Base-by-base conservation (phyloP, 495 filamentous ascomycete species). In the Penicilliopsis zonata region DNA sequence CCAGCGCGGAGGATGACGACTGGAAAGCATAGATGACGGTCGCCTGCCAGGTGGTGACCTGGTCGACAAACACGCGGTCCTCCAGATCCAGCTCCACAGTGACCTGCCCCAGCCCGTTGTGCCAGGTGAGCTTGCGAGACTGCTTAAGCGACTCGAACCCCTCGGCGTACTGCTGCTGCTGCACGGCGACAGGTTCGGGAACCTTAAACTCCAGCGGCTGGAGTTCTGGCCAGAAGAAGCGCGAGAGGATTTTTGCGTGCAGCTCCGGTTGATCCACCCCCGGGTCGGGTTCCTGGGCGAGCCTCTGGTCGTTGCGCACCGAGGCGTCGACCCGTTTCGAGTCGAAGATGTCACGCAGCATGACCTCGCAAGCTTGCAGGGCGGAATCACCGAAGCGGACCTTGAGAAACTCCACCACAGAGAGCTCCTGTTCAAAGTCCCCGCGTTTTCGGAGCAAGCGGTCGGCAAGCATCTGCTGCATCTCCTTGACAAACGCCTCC, bases 301-400 rank as follows among this genome's bases (percentile, higher is more conserved):
- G 48, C 28, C 42, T 56, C 59, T 61, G 49, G 18, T 69, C 67
- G 19, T 63, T 66, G 10, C 72, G 55, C 18, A 93, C 82, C 16
- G 63, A 51, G 16, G 56, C 46, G 45, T 93, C 76, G 29, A 90
- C 69, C 28, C 75, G 69, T 28, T 70, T 66, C 9, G 86, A 94
- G 45, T 94, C 86, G 29, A 78, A 69, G n/a, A 96, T 78, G 56
- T 99, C 90, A 28, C 77, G 79, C 17, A 96, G 70, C 90, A 99
- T 99, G 36, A 99, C 90, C 46, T 96, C 86, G 56, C 84, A 94
- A 26, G 78, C 78, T 49, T 96, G 90, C 26, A 95, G 61, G 6
- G 78, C 70, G 3, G 74, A 67, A 41, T 94, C 86, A 10, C 87
- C 92, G 32, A 95, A 88, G 4, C 88, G 78, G 5, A 80, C 56